Percentiles rank a stretch among this genome's conserved stretches.
These are phyloP conservation scores for Nannochloropsis oceanica DNA, from an alignment of 108 stramenopile species.

Conservation along the genomic window DNA sequence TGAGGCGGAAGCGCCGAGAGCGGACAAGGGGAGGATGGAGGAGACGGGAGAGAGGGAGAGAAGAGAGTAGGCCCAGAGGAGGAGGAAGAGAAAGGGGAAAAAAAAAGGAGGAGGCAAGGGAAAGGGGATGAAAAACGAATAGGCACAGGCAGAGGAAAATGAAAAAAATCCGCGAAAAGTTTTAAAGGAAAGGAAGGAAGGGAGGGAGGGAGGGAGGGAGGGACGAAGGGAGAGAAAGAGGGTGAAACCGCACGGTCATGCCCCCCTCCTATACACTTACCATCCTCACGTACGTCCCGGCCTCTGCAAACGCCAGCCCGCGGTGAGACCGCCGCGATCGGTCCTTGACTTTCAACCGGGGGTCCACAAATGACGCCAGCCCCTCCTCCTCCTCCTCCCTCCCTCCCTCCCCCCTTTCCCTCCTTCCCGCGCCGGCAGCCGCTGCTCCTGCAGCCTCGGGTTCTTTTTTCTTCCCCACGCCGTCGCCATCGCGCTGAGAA, in stretches of 20 bases:
- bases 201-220: not conserved
- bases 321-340: too few species aligned
- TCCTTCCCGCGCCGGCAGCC: too few species aligned
- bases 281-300: too few species aligned
- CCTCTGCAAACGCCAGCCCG: too few species aligned
- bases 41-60: not conserved
- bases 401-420: too few species aligned
- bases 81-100: not conserved
- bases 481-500: not conserved
- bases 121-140: not conserved
- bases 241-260: not conserved
- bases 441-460: too few species aligned
- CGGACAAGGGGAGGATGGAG: not conserved
- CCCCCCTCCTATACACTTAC: not conserved
- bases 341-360: too few species aligned
- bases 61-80: not conserved
- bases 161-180: not conserved
- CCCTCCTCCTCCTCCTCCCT: too few species aligned
- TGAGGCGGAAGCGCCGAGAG: not conserved
- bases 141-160: not conserved
- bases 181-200: not conserved
- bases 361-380: too few species aligned
- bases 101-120: not conserved
- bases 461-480: too few species aligned
- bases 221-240: not conserved